These are phyloP conservation scores for Teunomyces tritomae DNA, from an alignment of 805 yeast species.

Conservation along the genomic window DNA sequence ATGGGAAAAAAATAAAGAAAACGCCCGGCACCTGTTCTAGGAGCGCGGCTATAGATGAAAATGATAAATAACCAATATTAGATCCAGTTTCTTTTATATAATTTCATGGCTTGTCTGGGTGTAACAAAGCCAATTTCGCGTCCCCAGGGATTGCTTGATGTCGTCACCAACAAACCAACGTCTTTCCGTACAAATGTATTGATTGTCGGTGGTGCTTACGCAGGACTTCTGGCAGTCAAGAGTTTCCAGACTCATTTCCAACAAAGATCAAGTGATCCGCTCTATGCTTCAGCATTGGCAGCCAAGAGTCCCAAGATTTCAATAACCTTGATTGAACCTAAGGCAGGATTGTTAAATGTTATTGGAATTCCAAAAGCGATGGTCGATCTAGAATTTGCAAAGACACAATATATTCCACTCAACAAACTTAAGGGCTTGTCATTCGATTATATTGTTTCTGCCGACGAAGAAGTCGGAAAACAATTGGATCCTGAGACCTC, in stretches of 20 bases:
- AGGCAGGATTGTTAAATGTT: slow-evolving; percentile 38
- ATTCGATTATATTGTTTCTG: slow-evolving; percentile 27
- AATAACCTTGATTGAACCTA: slow-evolving; percentile 39
- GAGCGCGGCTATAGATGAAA: slow-evolving; percentile 1
- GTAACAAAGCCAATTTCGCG: not conserved
- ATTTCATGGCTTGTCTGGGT: not conserved
- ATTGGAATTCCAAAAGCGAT: slow-evolving; percentile 40
- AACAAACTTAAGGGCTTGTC: slow-evolving; percentile 25
- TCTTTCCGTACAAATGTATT: slow-evolving; percentile 32
- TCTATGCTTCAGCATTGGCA: slow-evolving; percentile 6
- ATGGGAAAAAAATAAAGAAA: not conserved
- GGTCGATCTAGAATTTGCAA: slow-evolving; percentile 38
- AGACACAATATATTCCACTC: slow-evolving; percentile 35
- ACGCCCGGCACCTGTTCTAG: not conserved
- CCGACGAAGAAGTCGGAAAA: slow-evolving; percentile 17
- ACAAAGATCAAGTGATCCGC: slow-evolving; percentile 10
- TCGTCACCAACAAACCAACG: not conserved
- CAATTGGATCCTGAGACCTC: slow-evolving; percentile 6
- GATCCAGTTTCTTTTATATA: not conserved
- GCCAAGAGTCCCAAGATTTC: slow-evolving; percentile 15
- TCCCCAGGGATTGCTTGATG: not conserved
- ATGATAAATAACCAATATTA: not conserved
- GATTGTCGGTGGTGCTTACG: slow-evolving; percentile 42
- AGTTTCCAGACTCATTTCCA: slow-evolving; percentile 26
- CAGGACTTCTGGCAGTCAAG: slow-evolving; percentile 37